phyloP scores from a whole-genome alignment of 352 stramenopile species.

The Pythium insidiosum region DNA sequence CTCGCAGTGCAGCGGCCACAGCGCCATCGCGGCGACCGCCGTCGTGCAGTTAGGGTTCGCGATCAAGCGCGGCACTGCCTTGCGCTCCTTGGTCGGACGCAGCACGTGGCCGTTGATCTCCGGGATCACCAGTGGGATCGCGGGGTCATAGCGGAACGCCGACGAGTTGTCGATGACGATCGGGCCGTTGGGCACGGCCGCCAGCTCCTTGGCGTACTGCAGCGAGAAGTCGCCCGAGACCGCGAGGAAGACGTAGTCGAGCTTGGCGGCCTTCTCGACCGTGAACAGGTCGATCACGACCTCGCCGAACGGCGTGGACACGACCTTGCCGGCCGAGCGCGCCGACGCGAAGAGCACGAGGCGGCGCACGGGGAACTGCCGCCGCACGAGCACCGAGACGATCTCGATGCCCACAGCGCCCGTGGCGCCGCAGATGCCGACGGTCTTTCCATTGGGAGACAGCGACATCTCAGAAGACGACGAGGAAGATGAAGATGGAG shows the following conservation, averaged over 20 bases:
- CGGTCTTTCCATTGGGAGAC: slow-evolving; percentile 47
- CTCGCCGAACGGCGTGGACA: slow-evolving; percentile 87
- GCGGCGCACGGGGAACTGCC: slow-evolving; percentile 86
- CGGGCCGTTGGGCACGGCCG: slow-evolving; percentile 59
- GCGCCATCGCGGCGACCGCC: slow-evolving; percentile 95
- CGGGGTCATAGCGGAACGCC: slow-evolving; percentile 90
- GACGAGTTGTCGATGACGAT: slow-evolving; percentile 99
- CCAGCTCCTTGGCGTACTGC: slow-evolving; percentile 92
- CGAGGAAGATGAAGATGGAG: too few relatives aligned
- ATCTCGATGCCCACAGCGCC: slow-evolving; percentile 97
- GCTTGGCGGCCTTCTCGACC: slow-evolving; percentile 86
- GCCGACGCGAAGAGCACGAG: slow-evolving; percentile 94
- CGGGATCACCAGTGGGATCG: slow-evolving; percentile 91
- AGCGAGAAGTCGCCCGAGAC: slow-evolving; percentile 96
- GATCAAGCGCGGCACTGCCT: slow-evolving; percentile 84
- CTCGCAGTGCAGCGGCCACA: slow-evolving; percentile 95
- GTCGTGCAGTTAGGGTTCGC: slow-evolving; percentile 99
- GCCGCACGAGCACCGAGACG: slow-evolving; percentile 80
- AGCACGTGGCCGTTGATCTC: slow-evolving; percentile 93
- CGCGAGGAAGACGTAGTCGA: slow-evolving; percentile 97
- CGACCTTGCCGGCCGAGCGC: slow-evolving; percentile 88
- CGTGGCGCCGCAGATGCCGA: slow-evolving; percentile 79
- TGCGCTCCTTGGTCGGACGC: slow-evolving; percentile 29
- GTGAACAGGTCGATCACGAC: slow-evolving; percentile 95
- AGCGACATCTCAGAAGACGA: too few relatives aligned